Percentiles rank a stretch among this genome's conserved stretches.
These are phyloP conservation scores for Penicillium sp. DNA, from an alignment of 2,329 filamentous ascomycete species.

Conservation along the genomic window DNA sequence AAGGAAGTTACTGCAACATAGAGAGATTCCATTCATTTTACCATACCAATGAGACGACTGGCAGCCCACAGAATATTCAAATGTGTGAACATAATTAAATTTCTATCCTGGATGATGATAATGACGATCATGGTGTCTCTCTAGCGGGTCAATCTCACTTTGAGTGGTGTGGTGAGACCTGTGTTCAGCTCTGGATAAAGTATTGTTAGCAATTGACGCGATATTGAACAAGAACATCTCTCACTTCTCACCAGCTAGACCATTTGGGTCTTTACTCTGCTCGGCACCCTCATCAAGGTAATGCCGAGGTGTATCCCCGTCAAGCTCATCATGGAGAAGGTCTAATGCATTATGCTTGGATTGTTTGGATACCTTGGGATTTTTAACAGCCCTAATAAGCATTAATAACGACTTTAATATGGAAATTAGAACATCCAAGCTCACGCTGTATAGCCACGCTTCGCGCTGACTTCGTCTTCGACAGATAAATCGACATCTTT, in stretches of 20 bases:
- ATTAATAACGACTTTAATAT: not conserved
- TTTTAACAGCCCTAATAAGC: constrained; percentile 12
- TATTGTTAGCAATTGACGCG: not conserved
- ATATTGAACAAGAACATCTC: not conserved
- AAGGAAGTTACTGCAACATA: not conserved
- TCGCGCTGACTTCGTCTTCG: constrained; percentile 18
- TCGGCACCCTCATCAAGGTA: constrained; percentile 8
- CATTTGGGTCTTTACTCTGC: constrained; percentile 11
- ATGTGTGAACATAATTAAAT: not conserved
- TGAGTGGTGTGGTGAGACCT: constrained; percentile 12
- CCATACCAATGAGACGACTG: not conserved
- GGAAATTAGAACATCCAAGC: not conserved
- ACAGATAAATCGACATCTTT: constrained; percentile 10
- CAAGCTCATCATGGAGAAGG: constrained; percentile 21
- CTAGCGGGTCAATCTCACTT: not conserved
- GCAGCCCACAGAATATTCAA: not conserved
- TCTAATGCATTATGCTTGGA: constrained; percentile 27
- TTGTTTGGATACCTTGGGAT: constrained; percentile 22
- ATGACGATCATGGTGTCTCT: not conserved
- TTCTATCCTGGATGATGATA: not conserved
- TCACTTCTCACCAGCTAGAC: constrained; percentile 20
- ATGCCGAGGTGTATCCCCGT: constrained; percentile 15
- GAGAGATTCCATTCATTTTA: not conserved
- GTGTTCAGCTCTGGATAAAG: constrained; percentile 12
- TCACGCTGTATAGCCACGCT: constrained; percentile 23